Conservation (phyloP, 805 yeast genomes). For the Nakazawaea wyomingensis region DNA sequence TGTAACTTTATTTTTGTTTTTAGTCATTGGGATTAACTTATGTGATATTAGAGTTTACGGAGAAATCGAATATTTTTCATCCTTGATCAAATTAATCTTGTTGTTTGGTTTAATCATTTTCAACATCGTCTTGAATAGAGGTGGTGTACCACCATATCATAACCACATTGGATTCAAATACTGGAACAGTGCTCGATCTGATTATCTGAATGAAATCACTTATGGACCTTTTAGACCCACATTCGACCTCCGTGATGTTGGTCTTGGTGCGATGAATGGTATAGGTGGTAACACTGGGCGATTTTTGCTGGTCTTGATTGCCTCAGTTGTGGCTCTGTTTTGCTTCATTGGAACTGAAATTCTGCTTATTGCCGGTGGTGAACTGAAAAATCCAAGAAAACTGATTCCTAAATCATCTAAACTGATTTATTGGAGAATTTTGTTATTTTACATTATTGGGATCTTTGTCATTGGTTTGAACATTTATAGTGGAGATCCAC, state of each 20-base stretch:
- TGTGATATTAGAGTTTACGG: constrained; percentile 72
- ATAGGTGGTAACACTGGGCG: constrained; percentile 59
- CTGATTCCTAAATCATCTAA: constrained; percentile 81
- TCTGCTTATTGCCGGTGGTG: constrained; percentile 82
- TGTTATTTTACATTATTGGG: constrained; percentile 60
- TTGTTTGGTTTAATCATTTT: constrained; percentile 52
- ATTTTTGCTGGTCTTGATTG: constrained; percentile 55
- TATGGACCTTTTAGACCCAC: constrained; percentile 76
- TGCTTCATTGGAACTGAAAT: constrained; percentile 81
- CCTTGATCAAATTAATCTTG: constrained; percentile 52
- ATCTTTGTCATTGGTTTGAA: constrained; percentile 68
- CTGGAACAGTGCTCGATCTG: constrained; percentile 56
- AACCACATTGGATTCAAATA: constrained; percentile 55
- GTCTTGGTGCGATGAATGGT: constrained; percentile 50
- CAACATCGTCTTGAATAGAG: constrained; percentile 62
- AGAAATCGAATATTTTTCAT: constrained; percentile 62
- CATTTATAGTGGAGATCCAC: constrained; percentile 74
- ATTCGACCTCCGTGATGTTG: constrained; percentile 59
- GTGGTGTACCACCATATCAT: constrained; percentile 43
- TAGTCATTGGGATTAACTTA: constrained; percentile 47
- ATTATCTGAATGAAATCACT: constrained; percentile 36
- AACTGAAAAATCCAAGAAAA: constrained; percentile 71
- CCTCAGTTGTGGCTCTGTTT: constrained; percentile 61
- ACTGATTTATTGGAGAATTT: constrained; percentile 66
- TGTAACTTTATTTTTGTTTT: constrained; percentile 50